A percentile compares a stretch with the other conserved stretches of the same genome.
Evolutionary conservation across 176 grass and related monocot species (phyloP).

Genomic region (Aegilops umbellulata): DNA sequence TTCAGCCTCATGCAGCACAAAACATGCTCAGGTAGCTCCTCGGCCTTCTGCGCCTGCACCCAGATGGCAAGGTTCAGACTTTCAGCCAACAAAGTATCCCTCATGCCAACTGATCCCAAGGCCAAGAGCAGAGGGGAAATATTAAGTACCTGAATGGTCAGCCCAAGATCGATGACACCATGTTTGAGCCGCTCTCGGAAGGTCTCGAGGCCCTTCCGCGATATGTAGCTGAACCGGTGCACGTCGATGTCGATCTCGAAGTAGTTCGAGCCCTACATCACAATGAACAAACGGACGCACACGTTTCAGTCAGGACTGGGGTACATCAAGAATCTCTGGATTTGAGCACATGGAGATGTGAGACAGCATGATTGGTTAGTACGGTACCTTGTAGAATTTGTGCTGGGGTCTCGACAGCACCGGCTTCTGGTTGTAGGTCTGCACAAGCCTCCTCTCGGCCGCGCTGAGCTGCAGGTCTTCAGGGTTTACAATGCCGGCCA

Average conservation of each 20-base stretch:
- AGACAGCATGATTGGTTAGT: not conserved
- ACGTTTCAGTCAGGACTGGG: conserved; percentile 20
- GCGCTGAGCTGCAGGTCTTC: conserved; percentile 76
- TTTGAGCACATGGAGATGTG: not conserved
- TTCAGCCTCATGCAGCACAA: conserved; percentile 85
- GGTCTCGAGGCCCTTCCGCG: conserved; percentile 78
- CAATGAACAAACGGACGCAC: not conserved
- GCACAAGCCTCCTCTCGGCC: conserved; percentile 77
- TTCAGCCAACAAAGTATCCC: not conserved
- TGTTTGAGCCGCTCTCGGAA: conserved; percentile 71
- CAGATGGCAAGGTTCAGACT: conserved; percentile 16
- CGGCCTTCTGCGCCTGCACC: conserved; percentile 84
- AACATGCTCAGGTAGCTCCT: conserved; percentile 88
- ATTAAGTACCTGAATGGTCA: conserved; percentile 73
- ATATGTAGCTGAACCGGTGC: conserved; percentile 88
- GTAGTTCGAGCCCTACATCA: conserved; percentile 84
- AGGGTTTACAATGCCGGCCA: conserved; percentile 77
- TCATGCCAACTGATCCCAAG: not conserved
- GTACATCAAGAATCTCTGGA: not conserved
- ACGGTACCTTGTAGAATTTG: conserved; percentile 74
- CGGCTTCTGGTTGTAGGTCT: conserved; percentile 88
- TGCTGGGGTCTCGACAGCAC: conserved; percentile 85
- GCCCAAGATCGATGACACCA: conserved; percentile 71
- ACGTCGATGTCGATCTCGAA: conserved; percentile 95
- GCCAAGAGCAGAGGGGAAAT: not conserved